Base-by-base conservation (phyloP, 2,329 filamentous ascomycete genomes). In the Colletotrichum endophyticum region DNA sequence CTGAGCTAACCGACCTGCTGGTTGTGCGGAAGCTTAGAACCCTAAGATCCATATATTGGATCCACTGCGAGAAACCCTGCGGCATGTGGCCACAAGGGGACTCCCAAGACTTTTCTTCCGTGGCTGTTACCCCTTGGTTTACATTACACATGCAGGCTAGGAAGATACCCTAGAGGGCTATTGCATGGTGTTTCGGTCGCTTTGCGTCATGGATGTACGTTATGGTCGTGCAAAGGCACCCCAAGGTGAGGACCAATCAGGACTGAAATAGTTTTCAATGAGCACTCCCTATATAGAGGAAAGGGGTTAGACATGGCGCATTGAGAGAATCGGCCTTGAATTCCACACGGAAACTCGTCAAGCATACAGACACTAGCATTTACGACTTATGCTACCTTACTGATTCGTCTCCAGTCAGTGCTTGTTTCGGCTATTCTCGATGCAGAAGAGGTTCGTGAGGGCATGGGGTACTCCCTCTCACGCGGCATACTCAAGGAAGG, bases 1-100 rank as follows among this genome's bases (percentile, higher is more conserved):
- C 74, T 76, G 74, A 76, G 73, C 73, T 76, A 76, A 76, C 73
- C 73, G 73, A 76, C 74, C 73, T 16, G 15, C n/a, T 28, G 36
- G 22, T 27, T 66, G 19, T 36, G 15, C n/a, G 12, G 5, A 8
- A 3, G 3, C 0, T 0, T 0, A 0, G 0, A 13, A 16, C 27
- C 6, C 25, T 28, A 36, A 53, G 22, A 3, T 19, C 25, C 22
- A 28, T 44, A 62, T 53, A 8, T 9, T 11, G 15, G 61, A 12
- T 19, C 28, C 32, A 56, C 69, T 28, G 36, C 11, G 3, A 0
- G n/a, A 53, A 53, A 22, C 44, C 44, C 44, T 53, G 44, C n/a
- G n/a, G n/a, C 1, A 5, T 53, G 2, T 3, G n/a, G n/a, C n/a
- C 44, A 22, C 11, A 3, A 13, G n/a, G n/a, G 44, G 44, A 13